Evolutionary conservation across 1,284 basidiomycete genomes (phyloP).

Genomic region (Melampsora medusae): DNA sequence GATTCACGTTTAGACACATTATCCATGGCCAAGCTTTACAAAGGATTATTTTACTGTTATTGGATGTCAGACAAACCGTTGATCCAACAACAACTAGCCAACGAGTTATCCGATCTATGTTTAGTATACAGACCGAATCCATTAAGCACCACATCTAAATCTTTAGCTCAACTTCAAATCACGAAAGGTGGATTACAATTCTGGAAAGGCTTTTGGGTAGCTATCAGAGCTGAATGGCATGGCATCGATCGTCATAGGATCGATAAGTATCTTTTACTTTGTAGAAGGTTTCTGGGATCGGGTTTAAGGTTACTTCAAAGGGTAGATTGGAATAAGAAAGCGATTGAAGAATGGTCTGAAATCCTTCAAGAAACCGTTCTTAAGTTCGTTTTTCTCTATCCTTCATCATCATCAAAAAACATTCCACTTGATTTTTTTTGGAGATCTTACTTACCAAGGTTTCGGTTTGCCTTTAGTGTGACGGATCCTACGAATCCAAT

Average conservation of each 20-base stretch:
- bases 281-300: slow-evolving; percentile 80
- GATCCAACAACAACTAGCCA: slow-evolving; percentile 86
- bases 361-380: slow-evolving; percentile 62
- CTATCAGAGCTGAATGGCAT: slow-evolving; percentile 83
- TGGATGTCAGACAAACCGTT: slow-evolving; percentile 99
- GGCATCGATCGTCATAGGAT: slow-evolving; percentile 84
- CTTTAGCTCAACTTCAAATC: slow-evolving; percentile 45
- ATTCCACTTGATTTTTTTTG: neutral
- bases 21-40: slow-evolving; percentile 25
- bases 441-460: neutral
- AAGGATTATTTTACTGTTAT: slow-evolving; percentile 58
- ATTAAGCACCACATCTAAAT: neutral
- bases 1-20: slow-evolving; percentile 9
- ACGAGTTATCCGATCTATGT: slow-evolving; percentile 76
- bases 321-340: slow-evolving; percentile 65
- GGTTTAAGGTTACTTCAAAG: slow-evolving; percentile 75
- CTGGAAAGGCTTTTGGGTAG: slow-evolving; percentile 83
- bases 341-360: slow-evolving; percentile 65
- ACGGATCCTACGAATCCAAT: slow-evolving; percentile 71
- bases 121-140: slow-evolving; percentile 64
- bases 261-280: slow-evolving; percentile 95
- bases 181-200: slow-evolving; percentile 67
- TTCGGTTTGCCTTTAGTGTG: slow-evolving; percentile 60
- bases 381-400: slow-evolving; percentile 6
- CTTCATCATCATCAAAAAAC: neutral